These are phyloP conservation scores for Pseudisothecium myosuroides DNA, from an alignment of 225 moss, liverwort and hornwort species.

Conservation along the genomic window DNA sequence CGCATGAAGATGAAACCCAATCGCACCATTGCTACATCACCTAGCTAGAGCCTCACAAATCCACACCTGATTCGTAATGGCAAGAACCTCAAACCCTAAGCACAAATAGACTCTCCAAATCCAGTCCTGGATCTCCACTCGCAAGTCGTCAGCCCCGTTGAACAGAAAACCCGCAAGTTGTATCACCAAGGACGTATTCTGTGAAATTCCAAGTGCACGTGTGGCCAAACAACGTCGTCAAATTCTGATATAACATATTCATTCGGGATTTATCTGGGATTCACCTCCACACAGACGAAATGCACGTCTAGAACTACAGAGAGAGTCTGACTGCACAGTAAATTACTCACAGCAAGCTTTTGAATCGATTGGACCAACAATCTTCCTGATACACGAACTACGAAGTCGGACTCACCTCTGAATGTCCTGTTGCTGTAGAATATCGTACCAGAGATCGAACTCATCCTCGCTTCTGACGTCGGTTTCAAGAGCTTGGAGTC, in stretches of 20 bases:
- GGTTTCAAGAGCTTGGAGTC: background rate
- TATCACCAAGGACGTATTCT: background rate
- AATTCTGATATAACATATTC: background rate
- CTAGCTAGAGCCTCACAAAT: too few relatives aligned
- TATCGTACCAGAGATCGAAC: background rate
- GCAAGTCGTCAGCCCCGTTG: background rate
- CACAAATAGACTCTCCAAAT: background rate
- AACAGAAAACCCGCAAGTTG: background rate
- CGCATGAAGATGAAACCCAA: background rate
- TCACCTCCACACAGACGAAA: background rate
- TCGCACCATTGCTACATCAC: background rate
- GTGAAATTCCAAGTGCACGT: background rate
- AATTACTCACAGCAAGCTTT: background rate
- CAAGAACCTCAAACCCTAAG: background rate
- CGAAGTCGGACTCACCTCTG: background rate
- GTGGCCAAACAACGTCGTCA: background rate
- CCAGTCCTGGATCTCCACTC: background rate
- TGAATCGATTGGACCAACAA: background rate
- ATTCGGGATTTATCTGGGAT: background rate
- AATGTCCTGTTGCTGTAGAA: background rate
- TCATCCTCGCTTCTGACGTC: too few relatives aligned
- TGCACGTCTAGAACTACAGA: too few relatives aligned
- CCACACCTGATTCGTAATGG: too few relatives aligned
- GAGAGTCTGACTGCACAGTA: background rate
- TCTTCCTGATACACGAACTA: too few relatives aligned